These are phyloP conservation scores for Kuraishia capsulata DNA, from an alignment of 805 yeast genomes.

Conservation along the genomic window DNA sequence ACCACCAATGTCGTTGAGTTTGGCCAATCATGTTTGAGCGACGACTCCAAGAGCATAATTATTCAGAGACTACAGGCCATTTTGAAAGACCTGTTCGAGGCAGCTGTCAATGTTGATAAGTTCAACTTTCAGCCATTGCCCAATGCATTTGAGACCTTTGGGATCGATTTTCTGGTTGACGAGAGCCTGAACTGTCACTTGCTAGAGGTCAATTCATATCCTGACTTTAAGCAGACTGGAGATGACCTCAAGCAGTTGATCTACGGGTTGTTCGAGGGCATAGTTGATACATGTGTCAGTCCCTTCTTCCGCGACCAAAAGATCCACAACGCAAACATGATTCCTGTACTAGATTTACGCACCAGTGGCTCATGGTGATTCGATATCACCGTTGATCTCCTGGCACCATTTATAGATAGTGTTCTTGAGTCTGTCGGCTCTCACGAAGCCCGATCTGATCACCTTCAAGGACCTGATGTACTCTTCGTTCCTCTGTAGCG, in stretches of 20 bases:
- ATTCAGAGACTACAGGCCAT: constrained; percentile 49
- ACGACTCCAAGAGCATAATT: constrained; percentile 28
- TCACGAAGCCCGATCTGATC: constrained; percentile 65
- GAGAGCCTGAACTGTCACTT: constrained; percentile 43
- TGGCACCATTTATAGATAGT: constrained; percentile 75
- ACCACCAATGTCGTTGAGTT: constrained; percentile 52
- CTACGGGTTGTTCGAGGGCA: constrained; percentile 52
- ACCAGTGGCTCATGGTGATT: constrained; percentile 5
- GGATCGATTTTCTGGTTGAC: constrained; percentile 80
- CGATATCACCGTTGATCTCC: constrained; percentile 60
- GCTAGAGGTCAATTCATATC: constrained; percentile 86
- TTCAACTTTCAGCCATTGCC: constrained; percentile 75
- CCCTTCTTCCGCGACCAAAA: constrained; percentile 31
- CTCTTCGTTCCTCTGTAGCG: constrained; percentile 78
- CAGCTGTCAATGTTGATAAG: constrained; percentile 74
- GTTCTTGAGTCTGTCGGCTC: constrained; percentile 68
- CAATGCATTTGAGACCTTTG: constrained; percentile 82
- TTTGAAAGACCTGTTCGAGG: constrained; percentile 64
- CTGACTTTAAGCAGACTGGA: constrained; percentile 97
- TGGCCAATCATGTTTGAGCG: constrained; percentile 33
- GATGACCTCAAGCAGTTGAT: constrained; percentile 58
- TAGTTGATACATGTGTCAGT: constrained; percentile 35
- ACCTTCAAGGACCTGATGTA: constrained; percentile 71
- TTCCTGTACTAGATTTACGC: constrained; percentile 27
- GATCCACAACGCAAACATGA: constrained; percentile 15